A percentile compares a stretch with the other conserved stretches of the same genome.
Evolutionary conservation across 345 rosid species (phyloP).

Genomic region (Populus nigra): DNA sequence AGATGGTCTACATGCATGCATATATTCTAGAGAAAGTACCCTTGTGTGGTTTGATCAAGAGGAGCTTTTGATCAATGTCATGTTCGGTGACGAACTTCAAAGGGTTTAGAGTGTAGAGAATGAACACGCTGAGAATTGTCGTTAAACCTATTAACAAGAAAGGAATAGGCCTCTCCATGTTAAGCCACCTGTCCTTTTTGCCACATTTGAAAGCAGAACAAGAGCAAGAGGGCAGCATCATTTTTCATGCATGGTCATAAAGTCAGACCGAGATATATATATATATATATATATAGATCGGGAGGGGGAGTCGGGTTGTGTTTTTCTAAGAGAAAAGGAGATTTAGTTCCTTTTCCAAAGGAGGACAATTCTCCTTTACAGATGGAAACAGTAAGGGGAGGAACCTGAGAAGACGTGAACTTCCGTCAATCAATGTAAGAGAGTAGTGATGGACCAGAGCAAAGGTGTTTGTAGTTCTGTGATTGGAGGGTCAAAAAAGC

Average conservation of each 20-base stretch:
- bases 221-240: conserved; percentile 17
- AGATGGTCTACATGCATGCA: background rate
- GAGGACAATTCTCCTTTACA: too few species aligned
- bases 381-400: too few species aligned
- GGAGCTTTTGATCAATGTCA: conserved; percentile 25
- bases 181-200: conserved; percentile 41
- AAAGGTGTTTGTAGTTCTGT: background rate
- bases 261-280: too few species aligned
- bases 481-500: conserved; percentile 12
- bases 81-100: conserved; percentile 18
- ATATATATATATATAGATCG: background rate
- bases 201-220: conserved; percentile 2
- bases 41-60: conserved; percentile 5
- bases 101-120: conserved; percentile 58
- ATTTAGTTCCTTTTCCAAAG: background rate
- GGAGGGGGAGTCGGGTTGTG: background rate
- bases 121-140: conserved; percentile 47
- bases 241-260: conserved; percentile 1
- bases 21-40: conserved; percentile 1
- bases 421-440: too few species aligned
- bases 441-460: too few species aligned
- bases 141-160: conserved; percentile 46
- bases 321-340: background rate
- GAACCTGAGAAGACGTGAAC: background rate
- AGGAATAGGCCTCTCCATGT: conserved; percentile 36